These are phyloP conservation scores for Boletus rufocinnamomeus DNA, from an alignment of 768 basidiomycete species.

Conservation along the genomic window DNA sequence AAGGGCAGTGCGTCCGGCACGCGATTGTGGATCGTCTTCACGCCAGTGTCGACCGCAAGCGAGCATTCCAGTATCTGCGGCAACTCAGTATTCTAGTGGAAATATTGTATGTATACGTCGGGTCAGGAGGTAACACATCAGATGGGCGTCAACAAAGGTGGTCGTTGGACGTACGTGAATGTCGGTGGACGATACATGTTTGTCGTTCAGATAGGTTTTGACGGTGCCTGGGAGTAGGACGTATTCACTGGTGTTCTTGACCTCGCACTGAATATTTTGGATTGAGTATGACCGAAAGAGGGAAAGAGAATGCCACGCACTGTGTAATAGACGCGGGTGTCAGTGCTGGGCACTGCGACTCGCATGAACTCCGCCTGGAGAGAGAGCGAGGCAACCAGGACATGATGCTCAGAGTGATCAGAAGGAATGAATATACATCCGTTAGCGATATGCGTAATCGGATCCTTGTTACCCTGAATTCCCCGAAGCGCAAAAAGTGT, in stretches of 20 bases:
- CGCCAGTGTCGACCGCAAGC: slow-evolving; percentile 19
- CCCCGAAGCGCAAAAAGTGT: background rate
- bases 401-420: slow-evolving; percentile 12
- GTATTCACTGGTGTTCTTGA: slow-evolving; percentile 30
- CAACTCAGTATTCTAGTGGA: slow-evolving; percentile 9
- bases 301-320: slow-evolving; percentile 1
- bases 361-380: slow-evolving; percentile 26
- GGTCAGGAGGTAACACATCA: background rate
- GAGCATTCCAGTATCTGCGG: slow-evolving; percentile 25
- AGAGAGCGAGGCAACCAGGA: slow-evolving; percentile 25
- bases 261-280: slow-evolving; percentile 17
- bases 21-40: slow-evolving; percentile 20
- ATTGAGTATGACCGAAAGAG: background rate
- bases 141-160: background rate
- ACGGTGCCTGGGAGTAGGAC: slow-evolving; percentile 31
- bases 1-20: slow-evolving; percentile 14
- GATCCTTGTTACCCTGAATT: slow-evolving; percentile 19
- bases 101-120: background rate
- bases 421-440: slow-evolving; percentile 21
- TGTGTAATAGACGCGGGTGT: slow-evolving; percentile 24
- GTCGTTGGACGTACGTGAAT: slow-evolving; percentile 20
- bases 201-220: slow-evolving; percentile 32
- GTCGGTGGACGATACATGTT: slow-evolving; percentile 27
- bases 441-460: slow-evolving; percentile 21
- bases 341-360: slow-evolving; percentile 24